Conservation (phyloP, 2,329 filamentous ascomycete genomes). For the Huntiella abstrusa region DNA sequence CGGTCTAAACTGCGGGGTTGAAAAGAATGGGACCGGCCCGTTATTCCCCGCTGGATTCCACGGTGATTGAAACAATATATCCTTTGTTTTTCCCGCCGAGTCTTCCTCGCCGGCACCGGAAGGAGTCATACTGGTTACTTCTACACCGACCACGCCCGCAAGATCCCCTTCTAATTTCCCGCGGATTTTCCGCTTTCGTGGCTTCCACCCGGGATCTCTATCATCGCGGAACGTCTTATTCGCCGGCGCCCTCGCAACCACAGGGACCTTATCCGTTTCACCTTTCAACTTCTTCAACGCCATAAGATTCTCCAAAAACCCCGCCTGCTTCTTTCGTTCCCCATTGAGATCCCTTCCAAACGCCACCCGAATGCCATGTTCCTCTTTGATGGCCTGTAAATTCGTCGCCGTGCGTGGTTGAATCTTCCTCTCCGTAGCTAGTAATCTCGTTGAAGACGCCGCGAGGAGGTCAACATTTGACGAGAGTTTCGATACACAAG, state of each 20-base stretch:
- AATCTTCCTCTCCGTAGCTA: conserved; percentile 45
- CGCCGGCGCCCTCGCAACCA: conserved; percentile 29
- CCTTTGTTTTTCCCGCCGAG: not conserved
- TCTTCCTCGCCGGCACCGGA: not conserved
- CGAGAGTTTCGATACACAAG: conserved; percentile 30
- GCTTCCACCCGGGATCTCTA: conserved; percentile 21
- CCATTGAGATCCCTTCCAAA: conserved; percentile 27
- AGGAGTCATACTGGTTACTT: not conserved
- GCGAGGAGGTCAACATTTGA: conserved; percentile 52
- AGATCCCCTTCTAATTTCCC: not conserved
- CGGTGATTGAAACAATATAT: conserved; percentile 16
- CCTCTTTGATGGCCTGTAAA: conserved; percentile 19
- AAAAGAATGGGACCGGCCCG: conserved; percentile 7
- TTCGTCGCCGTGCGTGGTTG: conserved; percentile 23
- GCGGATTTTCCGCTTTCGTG: conserved; percentile 9
- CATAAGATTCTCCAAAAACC: conserved; percentile 48
- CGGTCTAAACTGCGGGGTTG: conserved; percentile 9
- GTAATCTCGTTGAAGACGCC: conserved; percentile 49
- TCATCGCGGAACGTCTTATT: conserved; percentile 25
- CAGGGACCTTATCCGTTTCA: conserved; percentile 46
- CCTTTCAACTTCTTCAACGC: conserved; percentile 43
- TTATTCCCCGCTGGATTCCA: conserved; percentile 11
- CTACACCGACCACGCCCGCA: not conserved
- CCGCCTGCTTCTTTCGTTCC: conserved; percentile 27
- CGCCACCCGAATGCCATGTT: conserved; percentile 27